Percentiles rank a stretch among this genome's conserved stretches.
Conservation (phyloP, 495 filamentous ascomycete species). For the Bacidia rubella region DNA sequence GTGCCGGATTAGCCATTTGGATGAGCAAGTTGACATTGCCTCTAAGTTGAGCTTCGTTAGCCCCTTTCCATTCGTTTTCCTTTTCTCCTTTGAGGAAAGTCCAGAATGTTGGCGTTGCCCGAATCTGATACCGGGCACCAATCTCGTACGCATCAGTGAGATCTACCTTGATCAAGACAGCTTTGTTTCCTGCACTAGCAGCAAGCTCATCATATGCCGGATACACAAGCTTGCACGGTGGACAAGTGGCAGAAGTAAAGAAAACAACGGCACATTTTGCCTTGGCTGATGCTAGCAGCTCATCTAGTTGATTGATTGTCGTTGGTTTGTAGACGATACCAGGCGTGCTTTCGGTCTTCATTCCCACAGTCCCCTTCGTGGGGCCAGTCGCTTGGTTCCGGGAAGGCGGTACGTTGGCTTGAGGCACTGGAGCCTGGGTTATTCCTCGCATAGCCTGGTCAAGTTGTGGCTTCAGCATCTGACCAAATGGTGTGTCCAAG, state of each 20-base stretch:
- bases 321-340: slow-evolving; percentile 39
- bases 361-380: slow-evolving; percentile 4
- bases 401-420: slow-evolving; percentile 20
- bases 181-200: slow-evolving; percentile 53
- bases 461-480: slow-evolving; percentile 76
- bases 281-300: slow-evolving; percentile 42
- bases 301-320: slow-evolving; percentile 44
- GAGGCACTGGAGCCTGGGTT: slow-evolving; percentile 37
- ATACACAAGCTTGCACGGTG: slow-evolving; percentile 73
- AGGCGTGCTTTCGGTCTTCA: slow-evolving; percentile 12
- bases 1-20: slow-evolving; percentile 62
- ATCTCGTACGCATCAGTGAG: slow-evolving; percentile 53
- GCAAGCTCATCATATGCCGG: slow-evolving; percentile 75
- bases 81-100: slow-evolving; percentile 68
- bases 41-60: slow-evolving; percentile 51
- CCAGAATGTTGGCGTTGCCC: slow-evolving; percentile 80
- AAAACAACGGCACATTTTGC: slow-evolving; percentile 70
- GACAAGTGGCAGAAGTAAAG: slow-evolving; percentile 81
- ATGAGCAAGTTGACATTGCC: slow-evolving; percentile 61
- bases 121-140: slow-evolving; percentile 49
- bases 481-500: slow-evolving; percentile 78
- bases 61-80: slow-evolving; percentile 69
- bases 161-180: slow-evolving; percentile 74
- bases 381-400: slow-evolving; percentile 14
- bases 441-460: slow-evolving; percentile 58